phyloP scores from a whole-genome alignment of 176 grass and related monocot species.

The Oryza longistaminata region DNA sequence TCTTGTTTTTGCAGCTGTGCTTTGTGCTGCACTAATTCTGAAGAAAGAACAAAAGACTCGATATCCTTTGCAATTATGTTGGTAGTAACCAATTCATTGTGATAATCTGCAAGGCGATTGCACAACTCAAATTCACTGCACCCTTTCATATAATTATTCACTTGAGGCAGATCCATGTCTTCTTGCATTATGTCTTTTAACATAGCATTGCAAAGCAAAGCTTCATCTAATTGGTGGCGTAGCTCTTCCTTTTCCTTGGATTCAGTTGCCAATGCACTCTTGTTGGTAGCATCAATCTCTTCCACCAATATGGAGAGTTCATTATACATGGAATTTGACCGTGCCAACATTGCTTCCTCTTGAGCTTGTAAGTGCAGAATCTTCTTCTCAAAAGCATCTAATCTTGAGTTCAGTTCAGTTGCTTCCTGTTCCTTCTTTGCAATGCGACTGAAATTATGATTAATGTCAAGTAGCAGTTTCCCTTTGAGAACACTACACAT shows the following conservation, averaged over 20 bases:
- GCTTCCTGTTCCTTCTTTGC: slow-evolving; percentile 90
- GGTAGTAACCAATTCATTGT: slow-evolving; percentile 45
- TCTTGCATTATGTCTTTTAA: slow-evolving; percentile 42
- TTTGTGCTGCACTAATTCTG: slow-evolving; percentile 47
- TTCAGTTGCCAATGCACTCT: slow-evolving; percentile 44
- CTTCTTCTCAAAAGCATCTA: slow-evolving; percentile 77
- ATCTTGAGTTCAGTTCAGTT: slow-evolving; percentile 53
- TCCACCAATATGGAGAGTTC: slow-evolving; percentile 66
- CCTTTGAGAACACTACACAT: slow-evolving; percentile 86
- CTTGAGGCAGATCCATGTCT: slow-evolving; percentile 43
- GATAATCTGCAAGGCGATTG: slow-evolving; percentile 40
- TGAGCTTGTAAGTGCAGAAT: slow-evolving; percentile 77
- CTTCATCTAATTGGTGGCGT: slow-evolving; percentile 47
- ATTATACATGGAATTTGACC: slow-evolving; percentile 68
- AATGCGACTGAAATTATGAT: slow-evolving; percentile 73
- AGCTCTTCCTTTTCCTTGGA: slow-evolving; percentile 70
- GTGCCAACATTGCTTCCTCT: slow-evolving; percentile 87
- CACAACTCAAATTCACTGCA: slow-evolving; percentile 50
- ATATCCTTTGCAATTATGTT: slow-evolving; percentile 57
- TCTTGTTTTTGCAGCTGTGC: slow-evolving; percentile 40
- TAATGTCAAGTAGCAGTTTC: slow-evolving; percentile 88
- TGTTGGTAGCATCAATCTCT: slow-evolving; percentile 76
- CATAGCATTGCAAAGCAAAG: slow-evolving; percentile 40
- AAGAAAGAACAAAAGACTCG: slow-evolving; percentile 52
- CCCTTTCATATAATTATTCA: slow-evolving; percentile 21